Evolutionary conservation across 495 filamentous ascomycete genomes (phyloP), one percentile per base, ranked within the genome.

Genomic region (Aspergillus avenaceus): DNA sequence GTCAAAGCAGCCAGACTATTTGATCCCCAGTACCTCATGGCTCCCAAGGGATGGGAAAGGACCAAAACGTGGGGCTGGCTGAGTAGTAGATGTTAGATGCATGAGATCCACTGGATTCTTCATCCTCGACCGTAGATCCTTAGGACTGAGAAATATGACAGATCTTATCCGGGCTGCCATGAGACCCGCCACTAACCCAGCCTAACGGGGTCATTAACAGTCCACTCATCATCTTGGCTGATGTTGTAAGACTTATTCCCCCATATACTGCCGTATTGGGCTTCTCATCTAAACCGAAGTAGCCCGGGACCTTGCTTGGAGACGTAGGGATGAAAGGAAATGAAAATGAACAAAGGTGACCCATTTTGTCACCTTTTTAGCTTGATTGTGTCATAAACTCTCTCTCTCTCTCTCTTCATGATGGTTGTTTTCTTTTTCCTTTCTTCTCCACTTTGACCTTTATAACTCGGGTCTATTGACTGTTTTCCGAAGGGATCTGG

Each of bases 71-170:
- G 60, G 58, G 55, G 55, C 52, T 51, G 34, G 24, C 26, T 51
- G 47, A 42, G 44, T 55, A 36, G 55, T 56, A 61, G 54, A 54
- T 64, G 29, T n/a, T 24, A 26, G 52, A 29, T 19, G 28, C 40
- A 38, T 29, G 22, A 44, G 47, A 41, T 34, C 37, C 32, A 50
- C 58, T 62, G 53, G 37, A 58, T 51, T 52, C 56, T 53, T 58
- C 36, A 46, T 53, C 26, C 52, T 42, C 40, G 37, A 57, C 49
- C 51, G 55, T 36, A 42, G 34, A 56, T 56, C 47, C 54, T 29
- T 31, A 55, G 54, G 47, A 57, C 37, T 50, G 40, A 41, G 52
- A n/a, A 67, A 73, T 64, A 64, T 72, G 70, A 73, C 67, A 73
- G 68, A 68, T 73, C 69, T 51, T 49, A 64, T 58, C 53, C 50